Conservation (phyloP, 257 asterid species). For the Solanum corneliomulleri region DNA sequence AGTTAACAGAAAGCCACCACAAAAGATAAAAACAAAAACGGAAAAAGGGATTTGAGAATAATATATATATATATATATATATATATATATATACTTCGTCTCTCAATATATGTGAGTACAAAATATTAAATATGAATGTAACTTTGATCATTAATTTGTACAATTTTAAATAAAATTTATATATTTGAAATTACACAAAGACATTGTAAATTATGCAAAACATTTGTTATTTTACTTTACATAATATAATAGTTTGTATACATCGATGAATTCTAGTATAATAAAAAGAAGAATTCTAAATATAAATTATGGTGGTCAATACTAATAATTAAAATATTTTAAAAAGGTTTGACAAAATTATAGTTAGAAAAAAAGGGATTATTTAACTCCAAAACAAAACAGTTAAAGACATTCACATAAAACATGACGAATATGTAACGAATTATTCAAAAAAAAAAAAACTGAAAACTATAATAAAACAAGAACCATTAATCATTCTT, state of each 20-base stretch:
- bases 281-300: neutral
- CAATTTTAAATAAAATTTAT: neutral
- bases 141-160: neutral
- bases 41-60: neutral
- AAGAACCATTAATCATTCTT: neutral
- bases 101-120: neutral
- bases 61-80: neutral
- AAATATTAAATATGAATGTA: neutral
- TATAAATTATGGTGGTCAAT: neutral
- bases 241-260: neutral
- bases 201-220: neutral
- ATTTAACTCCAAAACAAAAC: neutral
- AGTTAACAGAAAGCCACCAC: neutral
- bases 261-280: neutral
- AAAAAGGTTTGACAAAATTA: neutral
- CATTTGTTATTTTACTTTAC: neutral
- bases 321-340: neutral
- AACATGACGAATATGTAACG: neutral
- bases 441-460: neutral
- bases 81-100: neutral
- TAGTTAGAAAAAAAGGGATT: neutral
- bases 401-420: neutral
- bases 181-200: neutral
- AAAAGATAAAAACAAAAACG: neutral
- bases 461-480: neutral